These are phyloP conservation scores for Centella asiatica DNA, from an alignment of 129 eudicot genomes.

Conservation along the genomic window DNA sequence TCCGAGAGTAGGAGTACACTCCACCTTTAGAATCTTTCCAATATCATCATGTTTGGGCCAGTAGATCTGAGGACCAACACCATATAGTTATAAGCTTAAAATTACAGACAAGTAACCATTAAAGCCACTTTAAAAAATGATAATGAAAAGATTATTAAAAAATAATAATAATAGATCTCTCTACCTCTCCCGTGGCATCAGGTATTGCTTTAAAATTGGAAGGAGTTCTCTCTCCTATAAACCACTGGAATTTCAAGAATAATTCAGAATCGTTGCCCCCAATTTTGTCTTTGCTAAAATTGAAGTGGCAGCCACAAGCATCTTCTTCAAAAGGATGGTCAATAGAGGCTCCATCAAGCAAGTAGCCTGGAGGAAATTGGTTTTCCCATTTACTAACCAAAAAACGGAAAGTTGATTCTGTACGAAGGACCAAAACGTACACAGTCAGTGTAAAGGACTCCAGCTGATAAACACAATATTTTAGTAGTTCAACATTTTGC, in stretches of 20 bases:
- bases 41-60: slow-evolving; percentile 75
- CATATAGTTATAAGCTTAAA: slow-evolving; percentile 17
- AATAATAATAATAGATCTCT: not conserved
- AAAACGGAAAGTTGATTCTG: slow-evolving; percentile 89
- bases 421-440: slow-evolving; percentile 16
- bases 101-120: not conserved
- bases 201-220: slow-evolving; percentile 60
- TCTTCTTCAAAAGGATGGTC: slow-evolving; percentile 91
- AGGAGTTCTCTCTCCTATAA: slow-evolving; percentile 59
- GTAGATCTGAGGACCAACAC: slow-evolving; percentile 50
- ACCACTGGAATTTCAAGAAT: slow-evolving; percentile 81
- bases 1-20: slow-evolving; percentile 79
- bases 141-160: too few relatives aligned
- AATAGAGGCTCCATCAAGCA: slow-evolving; percentile 62
- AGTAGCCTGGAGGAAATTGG: slow-evolving; percentile 74
- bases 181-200: slow-evolving; percentile 72
- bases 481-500: too few relatives aligned
- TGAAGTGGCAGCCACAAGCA: slow-evolving; percentile 89
- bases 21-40: slow-evolving; percentile 66
- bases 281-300: slow-evolving; percentile 49
- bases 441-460: too few relatives aligned
- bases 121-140: too few relatives aligned
- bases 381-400: slow-evolving; percentile 86
- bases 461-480: not conserved
- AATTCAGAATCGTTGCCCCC: slow-evolving; percentile 39